phyloP scores from a whole-genome alignment of 2,329 filamentous ascomycete genomes.

The Diaporthe vaccinii region DNA sequence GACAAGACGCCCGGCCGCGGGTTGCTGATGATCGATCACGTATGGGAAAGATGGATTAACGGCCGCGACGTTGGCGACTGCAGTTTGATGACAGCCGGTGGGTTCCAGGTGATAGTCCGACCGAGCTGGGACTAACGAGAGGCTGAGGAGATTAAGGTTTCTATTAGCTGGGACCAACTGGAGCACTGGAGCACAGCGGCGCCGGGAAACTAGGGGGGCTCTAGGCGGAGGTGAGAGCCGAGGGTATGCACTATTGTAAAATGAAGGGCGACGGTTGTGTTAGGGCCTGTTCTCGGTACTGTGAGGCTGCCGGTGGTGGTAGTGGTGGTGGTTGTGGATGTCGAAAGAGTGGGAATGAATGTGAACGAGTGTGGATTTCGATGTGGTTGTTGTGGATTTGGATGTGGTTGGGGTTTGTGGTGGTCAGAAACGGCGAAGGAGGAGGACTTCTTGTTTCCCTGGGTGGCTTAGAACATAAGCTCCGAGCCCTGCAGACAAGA shows the following conservation, averaged over 20 bases:
- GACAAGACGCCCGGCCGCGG: background rate
- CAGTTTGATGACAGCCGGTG: constrained; percentile 40
- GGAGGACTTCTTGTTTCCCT: background rate
- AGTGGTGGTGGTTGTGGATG: background rate
- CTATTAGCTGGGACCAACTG: constrained; percentile 38
- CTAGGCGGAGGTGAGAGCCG: constrained; percentile 16
- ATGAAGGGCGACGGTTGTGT: constrained; percentile 29
- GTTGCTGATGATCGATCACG: constrained; percentile 1
- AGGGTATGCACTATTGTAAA: constrained; percentile 21
- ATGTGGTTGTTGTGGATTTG: constrained; percentile 6
- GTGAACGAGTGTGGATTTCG: background rate
- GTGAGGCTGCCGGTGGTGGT: constrained; percentile 9
- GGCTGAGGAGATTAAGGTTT: constrained; percentile 42
- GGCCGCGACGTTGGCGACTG: constrained; percentile 8
- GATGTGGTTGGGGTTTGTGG: constrained; percentile 17
- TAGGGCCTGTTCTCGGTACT: constrained; percentile 25
- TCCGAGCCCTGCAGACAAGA: constrained; percentile 30
- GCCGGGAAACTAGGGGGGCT: constrained; percentile 15
- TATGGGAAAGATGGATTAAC: constrained; percentile 11
- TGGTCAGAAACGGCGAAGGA: constrained; percentile 19
- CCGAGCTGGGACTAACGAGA: constrained; percentile 41
- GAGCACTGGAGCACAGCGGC: constrained; percentile 22
- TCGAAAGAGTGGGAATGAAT: constrained; percentile 17
- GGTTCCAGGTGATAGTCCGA: constrained; percentile 39
- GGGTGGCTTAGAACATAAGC: constrained; percentile 17